phyloP scores from a whole-genome alignment of 2,329 filamentous ascomycete genomes.

The Trichoderma sp. region DNA sequence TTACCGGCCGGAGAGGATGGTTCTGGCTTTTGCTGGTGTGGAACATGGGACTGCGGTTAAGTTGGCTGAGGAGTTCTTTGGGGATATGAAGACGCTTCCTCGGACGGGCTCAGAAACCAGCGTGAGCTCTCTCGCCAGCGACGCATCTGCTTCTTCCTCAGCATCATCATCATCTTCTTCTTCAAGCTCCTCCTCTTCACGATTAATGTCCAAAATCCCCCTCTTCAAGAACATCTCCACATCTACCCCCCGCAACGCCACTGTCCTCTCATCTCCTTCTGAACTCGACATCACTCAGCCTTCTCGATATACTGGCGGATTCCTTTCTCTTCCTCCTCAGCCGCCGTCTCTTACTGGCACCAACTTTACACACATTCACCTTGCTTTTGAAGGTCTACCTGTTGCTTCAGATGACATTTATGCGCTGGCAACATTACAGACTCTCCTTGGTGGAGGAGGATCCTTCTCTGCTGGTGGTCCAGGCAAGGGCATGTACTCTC shows the following conservation, averaged over 20 bases:
- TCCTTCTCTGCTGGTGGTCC: conserved; percentile 96
- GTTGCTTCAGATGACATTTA: conserved; percentile 93
- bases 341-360: conserved; percentile 76
- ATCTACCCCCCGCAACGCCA: conserved; percentile 62
- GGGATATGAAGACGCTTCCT: conserved; percentile 72
- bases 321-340: conserved; percentile 78
- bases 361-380: conserved; percentile 85
- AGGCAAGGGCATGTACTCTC: conserved; percentile 98
- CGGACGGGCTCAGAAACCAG: conserved; percentile 59
- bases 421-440: conserved; percentile 91
- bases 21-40: conserved; percentile 92
- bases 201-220: conserved; percentile 76
- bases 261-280: conserved; percentile 47
- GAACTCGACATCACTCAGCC: conserved; percentile 59
- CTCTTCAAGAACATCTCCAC: conserved; percentile 88
- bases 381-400: conserved; percentile 92
- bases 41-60: conserved; percentile 75
- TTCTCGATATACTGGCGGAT: conserved; percentile 89
- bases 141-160: conserved; percentile 33
- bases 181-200: conserved; percentile 44
- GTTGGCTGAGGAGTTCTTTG: conserved; percentile 82
- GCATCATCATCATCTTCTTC: conserved; percentile 22
- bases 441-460: conserved; percentile 89
- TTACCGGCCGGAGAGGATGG: conserved; percentile 85
- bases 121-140: conserved; percentile 36